Conservation (phyloP, 1,139 yeast species). For the Candida smagusa region DNA sequence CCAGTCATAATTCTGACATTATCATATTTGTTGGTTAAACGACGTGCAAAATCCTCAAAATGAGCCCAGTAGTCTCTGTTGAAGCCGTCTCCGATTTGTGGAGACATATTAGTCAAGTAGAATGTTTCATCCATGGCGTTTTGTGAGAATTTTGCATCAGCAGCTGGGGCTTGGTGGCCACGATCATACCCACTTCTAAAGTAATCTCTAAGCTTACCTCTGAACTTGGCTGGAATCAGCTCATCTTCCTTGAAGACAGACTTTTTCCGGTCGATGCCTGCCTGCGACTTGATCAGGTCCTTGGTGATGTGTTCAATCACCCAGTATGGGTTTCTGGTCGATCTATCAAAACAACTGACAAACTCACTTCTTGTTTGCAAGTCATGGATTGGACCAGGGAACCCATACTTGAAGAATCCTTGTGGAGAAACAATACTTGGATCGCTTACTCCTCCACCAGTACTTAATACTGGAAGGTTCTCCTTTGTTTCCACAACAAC, state of each 20-base stretch:
- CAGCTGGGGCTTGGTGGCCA: conserved; percentile 98
- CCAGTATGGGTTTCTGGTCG: conserved; percentile 86
- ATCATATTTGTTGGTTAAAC: conserved; percentile 64
- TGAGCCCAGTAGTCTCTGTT: conserved; percentile 98
- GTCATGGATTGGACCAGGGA: conserved; percentile 93
- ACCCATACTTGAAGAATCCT: conserved; percentile 82
- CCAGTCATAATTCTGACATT: conserved; percentile 89
- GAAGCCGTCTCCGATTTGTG: conserved; percentile 97
- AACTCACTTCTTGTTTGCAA: conserved; percentile 70
- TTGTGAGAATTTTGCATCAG: conserved; percentile 89
- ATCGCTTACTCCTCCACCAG: conserved; percentile 16
- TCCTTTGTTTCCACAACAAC: conserved; percentile 8
- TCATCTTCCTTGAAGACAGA: conserved; percentile 88
- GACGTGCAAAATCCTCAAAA: conserved; percentile 83
- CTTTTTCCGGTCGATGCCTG: conserved; percentile 69
- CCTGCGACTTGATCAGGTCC: conserved; percentile 51
- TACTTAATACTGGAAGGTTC: conserved; percentile 15
- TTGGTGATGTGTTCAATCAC: conserved; percentile 85
- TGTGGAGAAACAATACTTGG: conserved; percentile 55
- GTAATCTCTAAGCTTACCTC: conserved; percentile 77
- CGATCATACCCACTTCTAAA: conserved; percentile 95
- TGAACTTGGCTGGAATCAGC: conserved; percentile 68
- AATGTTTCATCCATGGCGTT: conserved; percentile 94
- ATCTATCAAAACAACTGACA: conserved; percentile 81
- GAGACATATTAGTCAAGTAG: conserved; percentile 83